Conservation (phyloP, 2,329 filamentous ascomycete genomes). For the Pseudocercospora macadamiae region DNA sequence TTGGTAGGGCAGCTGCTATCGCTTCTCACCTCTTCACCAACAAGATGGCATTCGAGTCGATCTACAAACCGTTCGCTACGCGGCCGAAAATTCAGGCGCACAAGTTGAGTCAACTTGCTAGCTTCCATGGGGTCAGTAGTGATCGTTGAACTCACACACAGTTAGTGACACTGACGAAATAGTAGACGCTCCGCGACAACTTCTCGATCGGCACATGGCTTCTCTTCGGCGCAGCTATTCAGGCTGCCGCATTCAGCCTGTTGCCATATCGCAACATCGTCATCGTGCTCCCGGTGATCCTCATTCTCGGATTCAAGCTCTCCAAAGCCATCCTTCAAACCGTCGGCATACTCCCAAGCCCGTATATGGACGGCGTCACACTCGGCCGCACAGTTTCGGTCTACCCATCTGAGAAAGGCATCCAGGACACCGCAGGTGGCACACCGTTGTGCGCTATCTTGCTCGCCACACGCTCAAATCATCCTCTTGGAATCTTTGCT, state of each 20-base stretch:
- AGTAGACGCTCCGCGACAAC: conserved; percentile 12
- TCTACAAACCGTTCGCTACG: conserved; percentile 4
- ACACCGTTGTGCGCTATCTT: conserved; percentile 18
- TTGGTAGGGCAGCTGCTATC: too few species aligned
- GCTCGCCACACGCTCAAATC: conserved; percentile 19
- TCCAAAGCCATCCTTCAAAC: conserved; percentile 38
- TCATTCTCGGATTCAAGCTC: conserved; percentile 38
- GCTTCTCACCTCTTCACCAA: too few species aligned
- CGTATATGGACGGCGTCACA: conserved; percentile 37
- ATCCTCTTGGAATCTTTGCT: conserved; percentile 26
- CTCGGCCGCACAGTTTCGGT: conserved; percentile 19
- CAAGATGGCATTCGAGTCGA: conserved; percentile 7
- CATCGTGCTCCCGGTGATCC: conserved; percentile 13
- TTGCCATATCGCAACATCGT: conserved; percentile 33
- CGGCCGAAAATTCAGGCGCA: conserved; percentile 4
- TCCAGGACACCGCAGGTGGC: conserved; percentile 14
- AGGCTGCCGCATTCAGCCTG: conserved; percentile 37
- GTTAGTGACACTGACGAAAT: neutral
- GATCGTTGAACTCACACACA: too few species aligned
- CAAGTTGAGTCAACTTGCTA: neutral
- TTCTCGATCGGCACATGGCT: conserved; percentile 17
- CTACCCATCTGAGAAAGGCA: conserved; percentile 19
- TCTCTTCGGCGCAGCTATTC: conserved; percentile 37
- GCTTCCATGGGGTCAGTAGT: conserved; percentile 4
- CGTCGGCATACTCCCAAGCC: conserved; percentile 36